phyloP scores from a whole-genome alignment of 352 stramenopile genomes.

The Albugo laibachii region DNA sequence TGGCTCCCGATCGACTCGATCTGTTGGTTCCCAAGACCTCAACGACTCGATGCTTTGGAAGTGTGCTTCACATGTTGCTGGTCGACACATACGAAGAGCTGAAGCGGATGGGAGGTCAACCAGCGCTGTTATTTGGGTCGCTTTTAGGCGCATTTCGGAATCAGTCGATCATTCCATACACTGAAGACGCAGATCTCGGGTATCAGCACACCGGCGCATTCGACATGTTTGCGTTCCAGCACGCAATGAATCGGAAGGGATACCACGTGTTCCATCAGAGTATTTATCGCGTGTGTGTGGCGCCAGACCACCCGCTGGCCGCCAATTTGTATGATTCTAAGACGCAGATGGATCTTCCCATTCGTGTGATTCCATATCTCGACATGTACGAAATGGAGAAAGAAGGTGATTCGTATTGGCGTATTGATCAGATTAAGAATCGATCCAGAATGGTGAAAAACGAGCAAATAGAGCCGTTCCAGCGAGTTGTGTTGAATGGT shows the following conservation, averaged over 20 bases:
- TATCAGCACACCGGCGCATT: slow-evolving; percentile 8
- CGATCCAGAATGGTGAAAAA: slow-evolving; percentile 5
- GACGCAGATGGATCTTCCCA: not conserved
- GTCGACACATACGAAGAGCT: slow-evolving; percentile 30
- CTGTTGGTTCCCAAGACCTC: slow-evolving; percentile 13
- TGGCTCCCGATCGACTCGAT: slow-evolving; percentile 19
- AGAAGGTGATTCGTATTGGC: slow-evolving; percentile 1
- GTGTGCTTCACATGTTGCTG: slow-evolving; percentile 29
- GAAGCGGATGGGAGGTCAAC: slow-evolving; percentile 6
- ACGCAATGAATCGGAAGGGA: slow-evolving; percentile 13
- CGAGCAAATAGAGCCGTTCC: slow-evolving; percentile 11
- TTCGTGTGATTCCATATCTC: slow-evolving; percentile 14
- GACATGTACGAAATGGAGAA: slow-evolving; percentile 19
- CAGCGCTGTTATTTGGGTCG: slow-evolving; percentile 20
- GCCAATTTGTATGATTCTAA: slow-evolving; percentile 14
- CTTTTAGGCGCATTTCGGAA: slow-evolving; percentile 28
- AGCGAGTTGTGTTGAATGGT: slow-evolving; percentile 13
- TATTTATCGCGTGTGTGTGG: slow-evolving; percentile 22
- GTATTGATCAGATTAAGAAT: slow-evolving; percentile 1
- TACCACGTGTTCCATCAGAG: slow-evolving; percentile 25
- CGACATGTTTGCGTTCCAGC: slow-evolving; percentile 3
- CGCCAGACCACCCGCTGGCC: slow-evolving; percentile 19
- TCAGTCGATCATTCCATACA: slow-evolving; percentile 25
- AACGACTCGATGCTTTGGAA: slow-evolving; percentile 19
- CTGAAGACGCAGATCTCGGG: slow-evolving; percentile 25